Conservation (phyloP, 1,284 basidiomycete species). For the Moniliella sp. region DNA sequence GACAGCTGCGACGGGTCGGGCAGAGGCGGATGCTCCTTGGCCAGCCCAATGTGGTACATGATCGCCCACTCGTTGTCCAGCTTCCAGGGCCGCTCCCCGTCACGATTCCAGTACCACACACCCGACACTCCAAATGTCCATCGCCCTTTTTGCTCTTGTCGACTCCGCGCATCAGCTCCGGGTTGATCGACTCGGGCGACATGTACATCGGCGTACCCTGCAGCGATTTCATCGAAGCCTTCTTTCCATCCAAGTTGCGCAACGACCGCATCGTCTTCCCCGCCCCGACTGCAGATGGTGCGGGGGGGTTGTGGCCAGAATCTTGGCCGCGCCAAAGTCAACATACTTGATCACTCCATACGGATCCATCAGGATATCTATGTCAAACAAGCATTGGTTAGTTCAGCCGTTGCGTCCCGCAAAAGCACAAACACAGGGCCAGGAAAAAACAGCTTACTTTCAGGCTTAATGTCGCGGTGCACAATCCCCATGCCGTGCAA, state of each 20-base stretch:
- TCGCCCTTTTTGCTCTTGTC: slow-evolving; percentile 46
- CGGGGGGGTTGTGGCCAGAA: slow-evolving; percentile 67
- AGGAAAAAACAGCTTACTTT: slow-evolving; percentile 47
- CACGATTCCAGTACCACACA: slow-evolving; percentile 84
- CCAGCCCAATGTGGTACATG: slow-evolving; percentile 97
- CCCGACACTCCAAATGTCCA: slow-evolving; percentile 92
- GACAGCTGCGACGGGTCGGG: slow-evolving; percentile 77
- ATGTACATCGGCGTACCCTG: slow-evolving; percentile 99
- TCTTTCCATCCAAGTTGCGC: too few species aligned
- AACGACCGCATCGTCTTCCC: slow-evolving; percentile 13
- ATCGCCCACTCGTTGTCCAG: slow-evolving; percentile 99
- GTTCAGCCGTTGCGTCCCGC: too few species aligned
- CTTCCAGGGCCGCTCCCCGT: slow-evolving; percentile 94
- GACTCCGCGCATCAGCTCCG: slow-evolving; percentile 45
- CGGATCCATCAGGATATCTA: slow-evolving; percentile 77
- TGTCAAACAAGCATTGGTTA: not conserved
- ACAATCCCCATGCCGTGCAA: slow-evolving; percentile 77
- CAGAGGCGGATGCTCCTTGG: slow-evolving; percentile 81
- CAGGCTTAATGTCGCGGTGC: slow-evolving; percentile 94
- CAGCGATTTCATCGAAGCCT: slow-evolving; percentile 42
- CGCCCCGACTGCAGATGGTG: slow-evolving; percentile 6
- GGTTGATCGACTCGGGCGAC: slow-evolving; percentile 93
- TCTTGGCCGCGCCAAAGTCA: slow-evolving; percentile 95
- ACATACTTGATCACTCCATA: slow-evolving; percentile 87
- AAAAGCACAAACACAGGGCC: not conserved